phyloP scores from a whole-genome alignment of 768 basidiomycete genomes.

The Lactarius sp. region DNA sequence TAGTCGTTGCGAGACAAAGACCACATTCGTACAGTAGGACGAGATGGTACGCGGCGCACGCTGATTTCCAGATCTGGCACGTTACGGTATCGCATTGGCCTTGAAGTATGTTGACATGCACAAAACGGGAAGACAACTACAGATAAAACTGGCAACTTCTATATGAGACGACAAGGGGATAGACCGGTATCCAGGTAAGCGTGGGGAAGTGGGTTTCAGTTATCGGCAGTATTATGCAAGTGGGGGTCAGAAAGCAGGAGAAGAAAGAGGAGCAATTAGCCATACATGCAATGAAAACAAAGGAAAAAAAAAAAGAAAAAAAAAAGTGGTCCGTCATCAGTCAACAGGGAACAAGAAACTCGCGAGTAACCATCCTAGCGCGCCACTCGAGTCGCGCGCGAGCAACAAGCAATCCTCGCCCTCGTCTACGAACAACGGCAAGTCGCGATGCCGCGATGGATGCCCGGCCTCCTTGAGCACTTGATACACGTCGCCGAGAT shows the following conservation, averaged over 20 bases:
- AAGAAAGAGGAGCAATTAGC: neutral
- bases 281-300: neutral
- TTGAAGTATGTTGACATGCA: neutral
- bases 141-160: neutral
- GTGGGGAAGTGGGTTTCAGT: neutral
- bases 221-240: constrained; percentile 1
- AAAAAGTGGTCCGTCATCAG: constrained; percentile 23
- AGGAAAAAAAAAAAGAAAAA: neutral
- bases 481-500: constrained; percentile 55
- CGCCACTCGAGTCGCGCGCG: constrained; percentile 50
- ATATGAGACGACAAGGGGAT: neutral
- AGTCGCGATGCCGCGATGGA: constrained; percentile 63
- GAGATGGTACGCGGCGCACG: no score
- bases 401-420: constrained; percentile 71
- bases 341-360: constrained; percentile 70
- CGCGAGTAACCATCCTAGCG: constrained; percentile 76
- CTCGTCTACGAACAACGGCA: constrained; percentile 78
- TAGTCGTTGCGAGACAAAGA: no score
- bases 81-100: neutral
- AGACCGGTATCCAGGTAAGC: neutral
- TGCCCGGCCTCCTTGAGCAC: constrained; percentile 76
- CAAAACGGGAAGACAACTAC: neutral
- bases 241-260: neutral
- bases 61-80: no score
- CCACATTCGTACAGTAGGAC: no score